Conservation (phyloP, 352 stramenopile species). For the Phytopythium ostracodes region DNA sequence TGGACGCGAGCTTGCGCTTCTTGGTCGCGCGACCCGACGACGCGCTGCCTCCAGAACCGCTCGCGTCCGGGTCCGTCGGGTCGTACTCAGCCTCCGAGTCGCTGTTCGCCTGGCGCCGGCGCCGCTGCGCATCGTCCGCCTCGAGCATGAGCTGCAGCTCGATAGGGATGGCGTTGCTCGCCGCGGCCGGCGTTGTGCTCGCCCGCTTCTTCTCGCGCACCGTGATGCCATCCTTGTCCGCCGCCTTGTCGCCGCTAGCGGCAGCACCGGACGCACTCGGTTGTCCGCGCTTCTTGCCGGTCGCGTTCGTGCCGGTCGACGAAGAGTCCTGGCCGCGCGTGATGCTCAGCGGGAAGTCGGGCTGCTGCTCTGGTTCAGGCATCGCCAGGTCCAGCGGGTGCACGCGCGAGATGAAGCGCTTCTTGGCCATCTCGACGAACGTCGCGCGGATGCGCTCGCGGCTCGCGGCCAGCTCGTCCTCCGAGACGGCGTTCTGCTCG, state of each 20-base stretch:
- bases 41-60: conserved; percentile 9
- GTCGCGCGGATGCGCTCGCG: conserved; percentile 47
- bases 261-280: conserved; percentile 1
- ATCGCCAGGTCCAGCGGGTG: conserved; percentile 80
- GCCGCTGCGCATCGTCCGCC: conserved; percentile 46
- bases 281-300: conserved; percentile 16
- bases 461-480: conserved; percentile 69
- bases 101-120: conserved; percentile 25
- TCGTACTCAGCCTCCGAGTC: conserved; percentile 67
- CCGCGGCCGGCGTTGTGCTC: conserved; percentile 10
- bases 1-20: conserved; percentile 57
- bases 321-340: conserved; percentile 41
- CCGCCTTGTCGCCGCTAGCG: conserved; percentile 3
- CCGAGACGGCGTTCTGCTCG: conserved; percentile 32
- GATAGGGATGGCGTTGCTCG: conserved; percentile 56
- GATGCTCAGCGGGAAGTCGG: conserved; percentile 60
- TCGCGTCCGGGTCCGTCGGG: conserved; percentile 23
- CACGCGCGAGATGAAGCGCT: conserved; percentile 82
- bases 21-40: conserved; percentile 32
- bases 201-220: conserved; percentile 62
- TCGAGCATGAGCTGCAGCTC: conserved; percentile 87
- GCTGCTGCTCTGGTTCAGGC: conserved; percentile 47
- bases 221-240: conserved; percentile 63
- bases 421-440: conserved; percentile 90
- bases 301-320: conserved; percentile 7